A percentile compares a stretch with the other conserved stretches of the same genome.
These are phyloP conservation scores for Truncatella angustata DNA, from an alignment of 2,329 filamentous ascomycete species.

Conservation along the genomic window DNA sequence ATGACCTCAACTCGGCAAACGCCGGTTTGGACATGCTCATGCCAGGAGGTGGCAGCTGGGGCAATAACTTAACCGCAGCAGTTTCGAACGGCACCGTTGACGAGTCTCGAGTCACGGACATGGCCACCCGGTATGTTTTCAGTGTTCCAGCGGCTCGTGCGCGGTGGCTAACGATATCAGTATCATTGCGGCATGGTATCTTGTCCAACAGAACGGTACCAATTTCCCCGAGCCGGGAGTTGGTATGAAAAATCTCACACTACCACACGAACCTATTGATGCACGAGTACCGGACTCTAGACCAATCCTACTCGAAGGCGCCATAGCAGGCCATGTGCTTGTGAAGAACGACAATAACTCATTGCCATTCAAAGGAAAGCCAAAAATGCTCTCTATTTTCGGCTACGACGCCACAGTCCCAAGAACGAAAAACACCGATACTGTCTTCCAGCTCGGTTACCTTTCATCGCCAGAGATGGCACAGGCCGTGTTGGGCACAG, in stretches of 20 bases:
- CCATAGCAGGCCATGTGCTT: slow-evolving; percentile 66
- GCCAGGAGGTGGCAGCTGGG: slow-evolving; percentile 57
- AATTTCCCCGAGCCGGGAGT: slow-evolving; percentile 43
- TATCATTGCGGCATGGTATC: slow-evolving; percentile 61
- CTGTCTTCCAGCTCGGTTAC: slow-evolving; percentile 44
- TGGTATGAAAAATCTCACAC: slow-evolving; percentile 60
- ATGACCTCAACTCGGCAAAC: slow-evolving; percentile 53
- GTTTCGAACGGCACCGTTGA: slow-evolving; percentile 75
- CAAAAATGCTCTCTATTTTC: slow-evolving; percentile 55
- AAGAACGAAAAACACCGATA: slow-evolving; percentile 46
- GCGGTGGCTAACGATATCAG: slow-evolving; percentile 36
- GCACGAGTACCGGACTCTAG: slow-evolving; percentile 46
- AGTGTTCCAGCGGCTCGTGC: background rate
- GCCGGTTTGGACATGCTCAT: slow-evolving; percentile 70
- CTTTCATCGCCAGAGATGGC: slow-evolving; percentile 45
- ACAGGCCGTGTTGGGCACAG: slow-evolving; percentile 39
- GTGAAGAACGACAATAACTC: slow-evolving; percentile 68
- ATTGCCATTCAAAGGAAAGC: slow-evolving; percentile 60
- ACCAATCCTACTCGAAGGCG: slow-evolving; percentile 46
- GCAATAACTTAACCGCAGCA: slow-evolving; percentile 68
- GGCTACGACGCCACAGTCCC: slow-evolving; percentile 60
- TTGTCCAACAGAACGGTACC: slow-evolving; percentile 49
- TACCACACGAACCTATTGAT: slow-evolving; percentile 44
- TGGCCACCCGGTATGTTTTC: slow-evolving; percentile 61
- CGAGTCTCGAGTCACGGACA: slow-evolving; percentile 71